Evolutionary conservation across 2,329 filamentous ascomycete species (phyloP), one percentile per base, ranked within the genome.

Genomic region (Neofusicoccum parvum): DNA sequence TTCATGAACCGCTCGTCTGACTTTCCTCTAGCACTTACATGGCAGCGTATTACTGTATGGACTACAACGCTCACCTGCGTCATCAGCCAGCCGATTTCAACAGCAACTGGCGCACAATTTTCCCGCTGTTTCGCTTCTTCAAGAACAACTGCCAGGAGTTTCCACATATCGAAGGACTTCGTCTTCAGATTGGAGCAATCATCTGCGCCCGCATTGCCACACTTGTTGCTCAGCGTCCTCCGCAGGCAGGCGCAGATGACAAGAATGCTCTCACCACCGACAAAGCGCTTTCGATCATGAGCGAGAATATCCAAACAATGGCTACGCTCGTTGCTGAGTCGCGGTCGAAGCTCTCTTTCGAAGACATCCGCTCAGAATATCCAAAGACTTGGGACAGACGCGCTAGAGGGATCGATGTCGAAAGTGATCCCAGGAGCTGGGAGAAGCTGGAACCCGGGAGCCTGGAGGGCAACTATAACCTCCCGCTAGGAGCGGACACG

Each of bases 401-500:
- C 46, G 69, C 50, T 5, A 23, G 64, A 5, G 48, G 51, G 10
- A 53, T 49, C 17, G 53, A 65, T 20, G 23, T 41, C 12, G 56
- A 62, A 23, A 32, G 41, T 37, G 63, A 58, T 7, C 63, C 68
- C 9, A 71, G 71, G 23, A 71, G 74, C 51, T 67, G 73, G 5
- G 77, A 80, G 46, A 76, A 73, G 51, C 59, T 79, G n/a, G 71
- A 70, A 34, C 71, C 73, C 4, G 73, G 72, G 3, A 73, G 74
- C 20, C 70, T 78, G 43, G 76, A 76, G 0, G 76, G 75, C 0
- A 71, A 72, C 0, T 82, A 79, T 65, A 77, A 74, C 45, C 69
- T 83, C 3, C 80, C 80, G 0, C 67, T 83, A 0, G 72, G 72
- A 1, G 69, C 71, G 11, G 76, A 80, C 34, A 81, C 79, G 0